Conservation (phyloP, 257 asterid genomes). For the Gardenia jasminoides region DNA sequence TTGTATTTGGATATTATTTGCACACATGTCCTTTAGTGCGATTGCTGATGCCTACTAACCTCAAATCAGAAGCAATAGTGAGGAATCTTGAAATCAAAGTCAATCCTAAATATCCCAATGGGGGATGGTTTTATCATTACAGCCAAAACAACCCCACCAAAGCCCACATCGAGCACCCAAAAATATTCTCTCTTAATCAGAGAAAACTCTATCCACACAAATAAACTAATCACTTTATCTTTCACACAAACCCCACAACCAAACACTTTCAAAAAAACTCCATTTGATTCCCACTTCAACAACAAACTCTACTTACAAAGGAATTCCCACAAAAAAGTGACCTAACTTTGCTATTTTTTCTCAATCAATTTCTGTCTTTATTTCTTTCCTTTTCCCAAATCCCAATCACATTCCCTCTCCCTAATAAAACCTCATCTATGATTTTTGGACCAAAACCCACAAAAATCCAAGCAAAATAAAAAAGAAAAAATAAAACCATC, state of each 20-base stretch:
- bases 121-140: slow-evolving; percentile 22
- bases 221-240: slow-evolving; percentile 9
- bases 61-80: slow-evolving; percentile 27
- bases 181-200: slow-evolving; percentile 26
- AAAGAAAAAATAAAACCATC: too few relatives aligned
- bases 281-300: slow-evolving; percentile 36
- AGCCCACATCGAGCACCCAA: slow-evolving; percentile 57
- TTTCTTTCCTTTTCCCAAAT: slow-evolving; percentile 11
- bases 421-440: background rate
- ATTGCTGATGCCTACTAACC: slow-evolving; percentile 20
- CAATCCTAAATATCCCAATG: slow-evolving; percentile 24
- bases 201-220: slow-evolving; percentile 19
- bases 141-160: slow-evolving; percentile 37
- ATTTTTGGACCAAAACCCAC: too few relatives aligned
- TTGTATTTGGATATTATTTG: slow-evolving; percentile 16
- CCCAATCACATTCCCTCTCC: background rate
- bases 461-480: too few relatives aligned
- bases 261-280: slow-evolving; percentile 12
- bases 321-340: slow-evolving; percentile 16
- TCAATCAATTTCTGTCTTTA: slow-evolving; percentile 15
- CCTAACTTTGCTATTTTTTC: slow-evolving; percentile 20
- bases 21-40: slow-evolving; percentile 26
- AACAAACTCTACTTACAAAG: slow-evolving; percentile 17
- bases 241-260: slow-evolving; percentile 16
- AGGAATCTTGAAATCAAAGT: slow-evolving; percentile 39